Conservation (phyloP, 305 asterid genomes). For the Fraxinus paxiana region DNA sequence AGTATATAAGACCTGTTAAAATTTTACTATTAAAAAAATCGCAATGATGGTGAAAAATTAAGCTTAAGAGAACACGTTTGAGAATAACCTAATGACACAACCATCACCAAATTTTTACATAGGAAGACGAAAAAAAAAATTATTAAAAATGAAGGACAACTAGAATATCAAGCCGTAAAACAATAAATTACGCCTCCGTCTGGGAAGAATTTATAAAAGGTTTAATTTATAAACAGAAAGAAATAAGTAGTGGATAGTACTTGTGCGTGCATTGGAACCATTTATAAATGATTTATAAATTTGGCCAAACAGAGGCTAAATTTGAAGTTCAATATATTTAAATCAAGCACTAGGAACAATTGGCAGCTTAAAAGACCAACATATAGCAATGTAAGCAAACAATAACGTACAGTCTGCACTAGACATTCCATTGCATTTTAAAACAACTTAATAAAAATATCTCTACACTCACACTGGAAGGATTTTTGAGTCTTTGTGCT, state of each 20-base stretch:
- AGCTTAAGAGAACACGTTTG: conserved; percentile 3
- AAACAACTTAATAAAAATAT: neutral
- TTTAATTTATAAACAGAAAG: neutral
- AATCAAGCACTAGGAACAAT: neutral
- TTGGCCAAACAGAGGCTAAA: neutral
- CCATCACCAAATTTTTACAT: neutral
- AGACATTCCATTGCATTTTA: neutral
- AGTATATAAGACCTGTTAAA: conserved; percentile 67
- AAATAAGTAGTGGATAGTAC: neutral
- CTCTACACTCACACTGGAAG: conserved; percentile 66
- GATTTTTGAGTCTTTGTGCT: conserved; percentile 90
- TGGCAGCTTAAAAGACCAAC: conserved; percentile 2
- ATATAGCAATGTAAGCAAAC: conserved; percentile 11
- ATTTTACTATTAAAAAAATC: neutral
- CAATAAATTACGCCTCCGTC: neutral
- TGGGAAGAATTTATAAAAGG: neutral
- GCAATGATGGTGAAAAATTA: conserved; percentile 15
- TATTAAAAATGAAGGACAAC: neutral
- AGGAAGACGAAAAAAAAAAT: neutral
- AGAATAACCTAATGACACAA: neutral
- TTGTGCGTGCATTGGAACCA: neutral
- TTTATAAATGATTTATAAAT: neutral
- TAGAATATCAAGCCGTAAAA: neutral
- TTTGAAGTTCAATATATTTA: neutral
- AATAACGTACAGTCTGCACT: neutral